Percentiles rank a stretch among this genome's conserved stretches.
Conservation (phyloP, 371 early-diverging fungal genomes). For the Syncephalastrum racemosum region DNA sequence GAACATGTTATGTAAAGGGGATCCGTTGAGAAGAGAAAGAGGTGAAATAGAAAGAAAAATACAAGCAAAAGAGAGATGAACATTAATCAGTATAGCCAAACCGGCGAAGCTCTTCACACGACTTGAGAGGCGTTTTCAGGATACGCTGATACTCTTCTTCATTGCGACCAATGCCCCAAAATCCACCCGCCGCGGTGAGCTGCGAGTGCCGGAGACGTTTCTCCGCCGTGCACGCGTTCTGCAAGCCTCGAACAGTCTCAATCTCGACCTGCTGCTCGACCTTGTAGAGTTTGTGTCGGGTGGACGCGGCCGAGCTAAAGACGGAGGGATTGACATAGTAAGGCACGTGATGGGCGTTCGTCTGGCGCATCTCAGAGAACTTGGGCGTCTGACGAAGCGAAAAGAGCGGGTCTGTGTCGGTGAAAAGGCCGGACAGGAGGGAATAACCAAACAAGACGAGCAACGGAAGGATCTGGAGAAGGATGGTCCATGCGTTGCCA, state of each 20-base stretch:
- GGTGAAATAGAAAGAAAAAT: no score
- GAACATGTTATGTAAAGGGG: no score
- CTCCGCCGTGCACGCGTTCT: constrained; percentile 34
- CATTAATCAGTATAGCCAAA: constrained; percentile 20
- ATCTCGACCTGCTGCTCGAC: constrained; percentile 45
- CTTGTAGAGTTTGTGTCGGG: constrained; percentile 26
- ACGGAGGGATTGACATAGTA: constrained; percentile 47
- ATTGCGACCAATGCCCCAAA: constrained; percentile 38
- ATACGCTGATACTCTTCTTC: constrained; percentile 39
- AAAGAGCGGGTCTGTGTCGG: constrained; percentile 37
- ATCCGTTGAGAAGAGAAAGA: no score
- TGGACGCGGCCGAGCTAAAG: constrained; percentile 28
- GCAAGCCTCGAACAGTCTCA: constrained; percentile 40
- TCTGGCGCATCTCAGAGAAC: constrained; percentile 38
- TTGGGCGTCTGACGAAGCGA: constrained; percentile 38
- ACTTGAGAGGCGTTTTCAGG: constrained; percentile 31
- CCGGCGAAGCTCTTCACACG: constrained; percentile 39
- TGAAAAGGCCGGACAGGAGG: constrained; percentile 37
- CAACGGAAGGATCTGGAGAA: constrained; percentile 44
- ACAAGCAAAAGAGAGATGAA: no score
- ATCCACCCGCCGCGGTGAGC: constrained; percentile 36
- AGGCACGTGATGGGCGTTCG: constrained; percentile 32
- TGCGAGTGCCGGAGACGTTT: constrained; percentile 25
- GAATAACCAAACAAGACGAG: constrained; percentile 45
- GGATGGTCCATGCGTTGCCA: constrained; percentile 28